A percentile compares a stretch with the other conserved stretches of the same genome.
These are phyloP conservation scores for Diplosphaera chodatii DNA, from an alignment of 139 green algal species.

Conservation along the genomic window DNA sequence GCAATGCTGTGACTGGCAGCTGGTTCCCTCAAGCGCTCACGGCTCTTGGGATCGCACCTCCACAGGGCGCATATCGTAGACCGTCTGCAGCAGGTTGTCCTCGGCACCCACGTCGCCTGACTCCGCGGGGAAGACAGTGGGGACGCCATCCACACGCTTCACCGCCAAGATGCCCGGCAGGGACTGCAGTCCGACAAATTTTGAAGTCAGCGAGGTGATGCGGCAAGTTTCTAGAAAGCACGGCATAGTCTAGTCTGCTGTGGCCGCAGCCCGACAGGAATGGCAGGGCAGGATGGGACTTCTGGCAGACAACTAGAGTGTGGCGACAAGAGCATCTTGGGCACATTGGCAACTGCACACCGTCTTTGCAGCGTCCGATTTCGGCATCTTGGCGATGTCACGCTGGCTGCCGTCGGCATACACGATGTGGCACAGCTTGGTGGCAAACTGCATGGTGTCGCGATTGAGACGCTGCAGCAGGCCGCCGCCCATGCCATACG, in stretches of 20 bases:
- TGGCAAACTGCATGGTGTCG: constrained; percentile 89
- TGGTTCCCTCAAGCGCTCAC: too few relatives aligned
- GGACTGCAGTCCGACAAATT: constrained; percentile 70
- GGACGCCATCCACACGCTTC: constrained; percentile 65
- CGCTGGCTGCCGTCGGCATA: constrained; percentile 51
- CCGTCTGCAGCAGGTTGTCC: constrained; percentile 61
- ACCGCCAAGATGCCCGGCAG: constrained; percentile 74
- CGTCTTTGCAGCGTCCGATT: constrained; percentile 22
- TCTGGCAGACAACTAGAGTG: too few relatives aligned
- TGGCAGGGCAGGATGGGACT: too few relatives aligned
- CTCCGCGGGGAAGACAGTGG: constrained; percentile 69
- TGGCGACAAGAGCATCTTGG: too few relatives aligned
- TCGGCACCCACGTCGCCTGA: constrained; percentile 42
- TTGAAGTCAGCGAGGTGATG: too few relatives aligned
- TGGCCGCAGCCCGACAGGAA: too few relatives aligned
- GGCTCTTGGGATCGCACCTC: not conserved
- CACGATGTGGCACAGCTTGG: constrained; percentile 82
- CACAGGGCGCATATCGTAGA: constrained; percentile 70
- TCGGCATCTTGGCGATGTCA: constrained; percentile 82
- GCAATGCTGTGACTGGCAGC: too few relatives aligned
- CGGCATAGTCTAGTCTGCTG: too few relatives aligned
- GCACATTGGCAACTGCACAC: too few relatives aligned
- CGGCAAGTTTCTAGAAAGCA: too few relatives aligned
- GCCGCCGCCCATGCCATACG: constrained; percentile 89
- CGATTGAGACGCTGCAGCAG: constrained; percentile 85